Conservation (phyloP, 208 protist species). For the Crithidia bombi region DNA sequence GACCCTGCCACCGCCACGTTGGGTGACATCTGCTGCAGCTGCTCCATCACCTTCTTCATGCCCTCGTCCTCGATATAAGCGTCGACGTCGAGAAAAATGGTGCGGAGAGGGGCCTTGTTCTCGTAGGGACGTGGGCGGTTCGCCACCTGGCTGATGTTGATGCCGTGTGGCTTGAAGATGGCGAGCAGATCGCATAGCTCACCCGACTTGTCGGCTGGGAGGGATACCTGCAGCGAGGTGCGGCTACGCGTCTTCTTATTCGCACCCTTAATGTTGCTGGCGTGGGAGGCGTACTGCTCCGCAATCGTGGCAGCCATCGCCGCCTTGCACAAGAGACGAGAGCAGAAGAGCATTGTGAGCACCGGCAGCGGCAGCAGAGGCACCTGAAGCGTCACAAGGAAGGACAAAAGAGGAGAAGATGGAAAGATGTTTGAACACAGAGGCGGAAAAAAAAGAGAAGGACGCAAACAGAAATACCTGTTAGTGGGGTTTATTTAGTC, state of each 20-base stretch:
- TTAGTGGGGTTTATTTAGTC: too few relatives aligned
- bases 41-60: slow-evolving; percentile 44
- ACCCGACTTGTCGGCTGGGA: slow-evolving; percentile 43
- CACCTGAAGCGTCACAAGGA: too few relatives aligned
- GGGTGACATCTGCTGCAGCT: slow-evolving; percentile 35
- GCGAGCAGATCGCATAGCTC: slow-evolving; percentile 54
- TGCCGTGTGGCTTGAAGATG: slow-evolving; percentile 45
- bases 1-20: slow-evolving; percentile 53
- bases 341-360: slow-evolving; percentile 26
- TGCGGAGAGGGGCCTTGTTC: slow-evolving; percentile 44
- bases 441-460: background rate
- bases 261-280: slow-evolving; percentile 54
- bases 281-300: slow-evolving; percentile 55
- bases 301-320: slow-evolving; percentile 32
- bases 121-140: slow-evolving; percentile 59
- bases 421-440: too few relatives aligned
- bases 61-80: slow-evolving; percentile 42
- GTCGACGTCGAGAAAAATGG: slow-evolving; percentile 74
- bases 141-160: slow-evolving; percentile 68
- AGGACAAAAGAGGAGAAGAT: too few relatives aligned
- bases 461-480: slow-evolving; percentile 2
- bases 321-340: slow-evolving; percentile 3
- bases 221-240: slow-evolving; percentile 64
- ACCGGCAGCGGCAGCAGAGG: too few relatives aligned
- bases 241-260: slow-evolving; percentile 36